Evolutionary conservation across 176 grass and related monocot genomes (phyloP).

Genomic region (Zizania latifolia): DNA sequence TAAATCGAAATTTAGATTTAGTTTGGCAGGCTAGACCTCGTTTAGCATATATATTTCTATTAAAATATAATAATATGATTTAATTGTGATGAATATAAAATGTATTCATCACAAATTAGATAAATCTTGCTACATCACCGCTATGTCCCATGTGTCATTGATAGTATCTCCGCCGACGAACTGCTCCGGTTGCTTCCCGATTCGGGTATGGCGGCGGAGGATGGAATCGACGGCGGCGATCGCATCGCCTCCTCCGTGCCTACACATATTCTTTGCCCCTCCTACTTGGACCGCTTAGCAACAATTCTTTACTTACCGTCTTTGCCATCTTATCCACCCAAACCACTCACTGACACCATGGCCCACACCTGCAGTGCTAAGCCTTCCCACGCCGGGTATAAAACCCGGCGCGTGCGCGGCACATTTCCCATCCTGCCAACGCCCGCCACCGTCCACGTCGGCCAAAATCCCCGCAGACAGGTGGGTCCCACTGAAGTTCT

Average conservation of each 20-base stretch:
- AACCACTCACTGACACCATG: background rate
- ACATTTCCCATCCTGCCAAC: background rate
- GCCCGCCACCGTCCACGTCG: background rate
- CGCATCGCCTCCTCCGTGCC: background rate
- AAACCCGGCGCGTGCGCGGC: background rate
- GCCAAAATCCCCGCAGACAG: background rate
- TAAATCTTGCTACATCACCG: no score
- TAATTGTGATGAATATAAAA: no score
- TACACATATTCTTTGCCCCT: background rate
- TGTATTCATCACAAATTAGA: no score
- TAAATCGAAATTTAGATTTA: no score
- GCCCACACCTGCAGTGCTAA: background rate
- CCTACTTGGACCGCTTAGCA: background rate
- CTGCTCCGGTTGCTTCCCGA: no score
- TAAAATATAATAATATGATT: no score
- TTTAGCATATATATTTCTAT: no score
- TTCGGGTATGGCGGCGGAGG: no score
- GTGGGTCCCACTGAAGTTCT: rapidly evolving
- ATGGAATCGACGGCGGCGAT: background rate
- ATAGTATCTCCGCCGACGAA: no score
- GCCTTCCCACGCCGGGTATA: background rate
- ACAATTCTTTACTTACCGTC: no score
- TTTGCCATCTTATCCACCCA: background rate
- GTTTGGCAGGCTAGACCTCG: no score
- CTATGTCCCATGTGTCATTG: no score